Evolutionary conservation across 805 yeast species (phyloP).

Genomic region (Lipomyces spencermartinsiae): DNA sequence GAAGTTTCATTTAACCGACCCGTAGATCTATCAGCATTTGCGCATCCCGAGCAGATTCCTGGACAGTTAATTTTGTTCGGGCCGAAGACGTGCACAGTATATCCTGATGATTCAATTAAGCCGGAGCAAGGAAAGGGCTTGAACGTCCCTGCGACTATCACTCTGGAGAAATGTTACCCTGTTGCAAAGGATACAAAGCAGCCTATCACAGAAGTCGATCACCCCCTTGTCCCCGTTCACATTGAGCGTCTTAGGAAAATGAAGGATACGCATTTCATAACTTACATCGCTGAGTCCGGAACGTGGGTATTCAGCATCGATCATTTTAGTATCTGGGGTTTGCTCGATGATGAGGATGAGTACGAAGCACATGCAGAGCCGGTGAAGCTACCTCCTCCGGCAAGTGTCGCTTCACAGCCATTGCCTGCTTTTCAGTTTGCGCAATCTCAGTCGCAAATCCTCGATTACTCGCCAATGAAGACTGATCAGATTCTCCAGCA

Average conservation of each 20-base stretch:
- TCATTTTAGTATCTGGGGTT: constrained; percentile 95
- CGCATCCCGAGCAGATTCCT: constrained; percentile 65
- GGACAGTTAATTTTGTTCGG: constrained; percentile 70
- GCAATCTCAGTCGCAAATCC: constrained; percentile 4
- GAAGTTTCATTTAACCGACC: constrained; percentile 76
- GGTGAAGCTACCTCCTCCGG: constrained; percentile 43
- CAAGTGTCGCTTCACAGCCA: not conserved
- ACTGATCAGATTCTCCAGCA: constrained; percentile 43
- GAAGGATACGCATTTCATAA: constrained; percentile 66
- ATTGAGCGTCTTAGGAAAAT: constrained; percentile 67
- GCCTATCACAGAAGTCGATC: constrained; percentile 78
- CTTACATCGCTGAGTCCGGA: constrained; percentile 74
- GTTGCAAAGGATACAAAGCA: constrained; percentile 70
- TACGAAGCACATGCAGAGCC: constrained; percentile 53
- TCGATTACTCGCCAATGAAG: constrained; percentile 31
- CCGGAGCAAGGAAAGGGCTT: constrained; percentile 84
- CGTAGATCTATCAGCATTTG: constrained; percentile 77
- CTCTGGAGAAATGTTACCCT: constrained; percentile 83
- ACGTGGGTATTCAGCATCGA: constrained; percentile 54
- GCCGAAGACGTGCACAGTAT: constrained; percentile 66
- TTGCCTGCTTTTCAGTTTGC: constrained; percentile 8
- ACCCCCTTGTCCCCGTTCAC: constrained; percentile 72
- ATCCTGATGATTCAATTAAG: constrained; percentile 67
- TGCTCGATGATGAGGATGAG: constrained; percentile 66
- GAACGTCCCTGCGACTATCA: constrained; percentile 74